These are phyloP conservation scores for Coniochaeta hoffmannii DNA, from an alignment of 2,329 filamentous ascomycete species.

Conservation along the genomic window DNA sequence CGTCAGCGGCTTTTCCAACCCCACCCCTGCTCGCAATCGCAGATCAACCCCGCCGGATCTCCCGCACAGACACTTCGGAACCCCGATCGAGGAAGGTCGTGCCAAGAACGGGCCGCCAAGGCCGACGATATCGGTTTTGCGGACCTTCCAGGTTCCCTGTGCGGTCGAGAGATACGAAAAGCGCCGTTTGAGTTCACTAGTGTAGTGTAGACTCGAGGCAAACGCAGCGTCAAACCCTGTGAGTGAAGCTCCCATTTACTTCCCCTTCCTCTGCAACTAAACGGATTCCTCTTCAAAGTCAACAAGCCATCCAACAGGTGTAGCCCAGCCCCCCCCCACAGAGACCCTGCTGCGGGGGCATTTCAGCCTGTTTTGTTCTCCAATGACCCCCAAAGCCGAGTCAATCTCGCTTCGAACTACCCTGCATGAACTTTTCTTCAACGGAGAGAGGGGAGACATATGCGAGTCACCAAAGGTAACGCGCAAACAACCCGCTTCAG, in stretches of 20 bases:
- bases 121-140: background rate
- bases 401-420: background rate
- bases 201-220: no score
- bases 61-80: background rate
- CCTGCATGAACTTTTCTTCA: background rate
- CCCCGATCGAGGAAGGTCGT: background rate
- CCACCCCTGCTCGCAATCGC: background rate
- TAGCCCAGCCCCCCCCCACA: background rate
- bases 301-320: background rate
- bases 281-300: background rate
- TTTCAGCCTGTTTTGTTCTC: background rate
- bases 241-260: no score
- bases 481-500: background rate
- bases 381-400: background rate
- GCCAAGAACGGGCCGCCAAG: conserved; percentile 1
- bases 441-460: background rate
- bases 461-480: background rate
- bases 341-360: background rate
- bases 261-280: background rate
- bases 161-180: no score
- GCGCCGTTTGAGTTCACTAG: no score
- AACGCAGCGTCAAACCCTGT: no score
- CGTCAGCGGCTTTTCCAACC: background rate
- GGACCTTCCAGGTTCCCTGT: no score
- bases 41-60: conserved; percentile 1